These are phyloP conservation scores for Aegle marmelos DNA, from an alignment of 345 rosid genomes.

Conservation along the genomic window DNA sequence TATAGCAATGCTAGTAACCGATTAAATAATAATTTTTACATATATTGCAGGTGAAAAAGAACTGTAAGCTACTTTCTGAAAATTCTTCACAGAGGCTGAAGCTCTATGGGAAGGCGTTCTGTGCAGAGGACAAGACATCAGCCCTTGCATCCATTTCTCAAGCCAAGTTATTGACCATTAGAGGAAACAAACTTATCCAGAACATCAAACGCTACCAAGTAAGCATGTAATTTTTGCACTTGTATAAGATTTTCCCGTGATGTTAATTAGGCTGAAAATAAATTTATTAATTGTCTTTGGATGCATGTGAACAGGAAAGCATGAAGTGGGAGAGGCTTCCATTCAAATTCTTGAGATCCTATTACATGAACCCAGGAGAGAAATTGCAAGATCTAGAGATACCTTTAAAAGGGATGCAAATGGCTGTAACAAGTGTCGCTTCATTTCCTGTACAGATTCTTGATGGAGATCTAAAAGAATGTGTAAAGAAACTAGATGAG, in stretches of 20 bases:
- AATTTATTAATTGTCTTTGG: neutral
- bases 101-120: constrained; percentile 58
- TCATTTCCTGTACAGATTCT: constrained; percentile 36
- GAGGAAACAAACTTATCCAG: constrained; percentile 47
- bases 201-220: constrained; percentile 58
- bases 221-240: neutral
- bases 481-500: constrained; percentile 38
- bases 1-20: neutral
- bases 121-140: constrained; percentile 43
- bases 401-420: constrained; percentile 76
- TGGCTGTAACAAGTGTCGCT: constrained; percentile 45
- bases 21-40: no score
- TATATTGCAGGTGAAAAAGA: constrained; percentile 55
- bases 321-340: constrained; percentile 80
- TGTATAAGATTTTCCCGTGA: neutral
- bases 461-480: constrained; percentile 37
- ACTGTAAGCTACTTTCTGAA: constrained; percentile 42
- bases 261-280: neutral
- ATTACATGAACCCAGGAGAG: constrained; percentile 36
- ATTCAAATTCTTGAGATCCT: constrained; percentile 41
- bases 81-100: constrained; percentile 60
- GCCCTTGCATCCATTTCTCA: constrained; percentile 53
- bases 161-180: constrained; percentile 44
- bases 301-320: constrained; percentile 49
- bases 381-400: constrained; percentile 54